Evolutionary conservation across 1,284 basidiomycete genomes (phyloP).

Genomic region (Fomes fomentarius): DNA sequence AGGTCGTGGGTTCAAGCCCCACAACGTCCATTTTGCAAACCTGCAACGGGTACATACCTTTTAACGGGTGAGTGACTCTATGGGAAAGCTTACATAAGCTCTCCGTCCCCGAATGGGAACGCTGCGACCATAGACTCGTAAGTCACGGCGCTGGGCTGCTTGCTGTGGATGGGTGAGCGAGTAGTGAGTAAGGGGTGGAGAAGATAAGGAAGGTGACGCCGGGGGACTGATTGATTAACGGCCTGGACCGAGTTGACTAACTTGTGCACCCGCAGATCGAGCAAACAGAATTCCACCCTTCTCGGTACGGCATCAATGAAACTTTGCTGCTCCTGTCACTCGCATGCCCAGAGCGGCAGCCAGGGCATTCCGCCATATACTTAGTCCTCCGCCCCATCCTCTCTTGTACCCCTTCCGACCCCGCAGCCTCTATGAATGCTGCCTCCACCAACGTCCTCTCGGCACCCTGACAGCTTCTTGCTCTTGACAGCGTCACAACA

Average conservation of each 20-base stretch:
- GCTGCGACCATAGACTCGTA: no score
- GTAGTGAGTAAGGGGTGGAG: no score
- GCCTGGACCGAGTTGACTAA: slow-evolving; percentile 19
- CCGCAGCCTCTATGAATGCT: slow-evolving; percentile 18
- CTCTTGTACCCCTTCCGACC: slow-evolving; percentile 6
- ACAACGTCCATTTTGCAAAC: slow-evolving; percentile 25
- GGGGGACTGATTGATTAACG: slow-evolving; percentile 34
- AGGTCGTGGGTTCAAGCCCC: slow-evolving; percentile 35
- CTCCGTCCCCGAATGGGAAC: no score
- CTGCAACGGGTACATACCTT: no score
- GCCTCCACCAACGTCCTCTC: slow-evolving; percentile 4
- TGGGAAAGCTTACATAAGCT: no score
- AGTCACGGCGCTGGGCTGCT: no score
- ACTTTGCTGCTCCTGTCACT: slow-evolving; percentile 8
- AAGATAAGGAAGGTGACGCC: no score
- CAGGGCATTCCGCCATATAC: slow-evolving; percentile 1
- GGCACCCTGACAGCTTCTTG: slow-evolving; percentile 22
- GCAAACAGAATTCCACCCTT: slow-evolving; percentile 24
- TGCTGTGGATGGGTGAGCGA: no score
- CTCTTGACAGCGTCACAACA: slow-evolving; percentile 24
- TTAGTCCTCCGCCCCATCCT: slow-evolving; percentile 1
- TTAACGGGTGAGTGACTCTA: no score
- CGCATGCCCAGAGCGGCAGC: not conserved
- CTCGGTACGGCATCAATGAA: slow-evolving; percentile 25
- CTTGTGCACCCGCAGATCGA: slow-evolving; percentile 21